Base-by-base conservation (phyloP, 805 yeast species). In the Groenewaldozyma tartarivorans region DNA sequence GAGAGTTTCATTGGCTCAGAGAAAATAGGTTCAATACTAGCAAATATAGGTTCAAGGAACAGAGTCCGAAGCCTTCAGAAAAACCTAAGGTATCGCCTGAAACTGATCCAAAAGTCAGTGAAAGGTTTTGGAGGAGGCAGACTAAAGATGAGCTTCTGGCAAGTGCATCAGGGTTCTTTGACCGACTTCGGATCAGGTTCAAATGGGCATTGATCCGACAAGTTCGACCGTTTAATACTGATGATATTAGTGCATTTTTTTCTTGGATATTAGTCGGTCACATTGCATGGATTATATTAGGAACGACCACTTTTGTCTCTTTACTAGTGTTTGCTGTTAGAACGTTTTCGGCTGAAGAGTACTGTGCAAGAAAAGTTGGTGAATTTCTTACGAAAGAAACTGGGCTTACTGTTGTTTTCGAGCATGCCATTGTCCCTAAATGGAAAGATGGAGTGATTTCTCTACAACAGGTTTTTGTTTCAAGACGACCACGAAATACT, bases 201-300 rank as follows among this genome's bases (percentile, higher is more conserved):
- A 80, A 78, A 57, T 87, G 96, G 95, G 57, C 77, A 1, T 60
- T 92, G 39, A 82, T 83, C 42, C 69, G 74, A 39, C 81, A 85
- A 9, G 75, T 77, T 49, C 69, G 94, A 15, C 96, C 96, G 1
- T 84, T 85, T 64, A 88, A 81, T 56, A 75, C 83, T n/a, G 97
- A 92, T 61, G 96, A 90, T 54, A 72, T 87, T 42, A 74, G 86
- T 27, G 97, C 97, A 2, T 69, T 92, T 47, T 75, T 90, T 43
- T 83, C 95, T 4, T 88, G 97, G 96, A 64, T 92, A 21, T 72
- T 92, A 37, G 79, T 92, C 56, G 94, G 96, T 2, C 90, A 92
- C 54, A 79, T 82, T 1, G 58, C 85, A 5, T 67, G 94, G 63
- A 71, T 92, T 40, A 64, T 86, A 17, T 62, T 88, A 20, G 96